Evolutionary conservation across 2,329 filamentous ascomycete species (phyloP), one percentile per base, ranked within the genome.

Genomic region (Cordyceps sp.): DNA sequence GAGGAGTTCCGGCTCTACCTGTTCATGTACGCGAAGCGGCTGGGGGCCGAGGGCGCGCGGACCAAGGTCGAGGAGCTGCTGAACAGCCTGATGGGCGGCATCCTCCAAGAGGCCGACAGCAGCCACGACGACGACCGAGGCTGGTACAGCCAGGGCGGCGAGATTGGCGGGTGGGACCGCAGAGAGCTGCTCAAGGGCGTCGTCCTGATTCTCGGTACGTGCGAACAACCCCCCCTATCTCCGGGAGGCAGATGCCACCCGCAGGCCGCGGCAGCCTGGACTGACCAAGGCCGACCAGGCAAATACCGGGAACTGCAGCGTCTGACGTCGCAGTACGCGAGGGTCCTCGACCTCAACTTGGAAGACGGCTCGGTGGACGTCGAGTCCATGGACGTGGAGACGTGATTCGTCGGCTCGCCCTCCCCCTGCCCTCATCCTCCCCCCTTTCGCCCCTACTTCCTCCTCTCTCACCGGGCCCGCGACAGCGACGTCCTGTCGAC

Each of bases 1-100:
- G 86, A 96, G 36, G 90, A 98, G 51, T 98, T 96, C 58, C 74
- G 84, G 35, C 64, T 93, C 2, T 96, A 96, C 47, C 61, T 98
- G n/a, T 79, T 85, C 47, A 96, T 96, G 85, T 98, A 98, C 47
- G 88, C 86, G 4, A 96, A 94, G 59, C 76, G 90, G 1, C 70
- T 98, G 6, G 90, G 90, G 1, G 84, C 85, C 0, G 92, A 98
- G 53, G 85, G 85, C 0, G 61, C 88, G 32, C 74, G 78, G 42
- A 67, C 73, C 35, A 98, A 98, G 58, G 85, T 94, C 3, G 88
- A 96, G 50, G 92, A 98, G 58, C 62, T 98, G 9, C 61, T 96
- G 19, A 78, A 83, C 42, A 79, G 73, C 29, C 61, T 98, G 26
- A 63, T 93, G 30, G 85, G 86, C 7, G 79, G 81, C 31, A 70